Evolutionary conservation across 169 alveolate genomes (phyloP), one percentile per base, ranked within the genome.

Genomic region (Eimeria nieschulzi): DNA sequence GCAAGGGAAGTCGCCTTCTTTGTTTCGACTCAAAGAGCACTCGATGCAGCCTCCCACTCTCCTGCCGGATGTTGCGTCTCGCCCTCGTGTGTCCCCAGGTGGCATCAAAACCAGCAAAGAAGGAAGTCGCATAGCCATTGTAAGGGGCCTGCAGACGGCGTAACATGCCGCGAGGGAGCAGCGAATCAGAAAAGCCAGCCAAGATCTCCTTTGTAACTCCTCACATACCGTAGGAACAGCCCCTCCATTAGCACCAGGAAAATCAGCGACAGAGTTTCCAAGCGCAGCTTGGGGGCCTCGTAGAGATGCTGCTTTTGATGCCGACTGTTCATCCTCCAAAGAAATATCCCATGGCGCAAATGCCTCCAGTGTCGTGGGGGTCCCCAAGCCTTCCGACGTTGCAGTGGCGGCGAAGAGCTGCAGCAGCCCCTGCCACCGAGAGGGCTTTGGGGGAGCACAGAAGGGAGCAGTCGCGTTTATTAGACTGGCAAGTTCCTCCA

Each of bases 391-490:
- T 33, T 53, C 90, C 9, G 90, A 73, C 13, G 90, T 63, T 17
- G 78, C 90, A 33, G 90, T 63, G 79, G 90, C 90, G 15, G 90
- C 78, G 63, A 82, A 82, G 17, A 82, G 66, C 78, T 82, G 90
- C 78, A 82, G 23, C 51, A 82, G 46, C 66, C 90, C 33, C 64
- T 76, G 90, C 90, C 90, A 82, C 8, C 90, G 90, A 7, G 90
- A 13, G 39, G 90, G 64, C 75, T 64, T 25, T 33, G 90, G 90
- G 63, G 90, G 46, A 23, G 78, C 78, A 63, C 90, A 82, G 9
- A 82, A 39, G 33, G 90, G 90, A 19, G 90, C 90, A 12, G 56
- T 23, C 59, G 68, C 63, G 63, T 82, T 82, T 7, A 82, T 39
- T 3, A 61, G 78, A 63, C 63, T n/a, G 2, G 90, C 90, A 63